Evolutionary conservation across 306 rosid genomes (phyloP).

Genomic region (Oxytropis ochrocephala): DNA sequence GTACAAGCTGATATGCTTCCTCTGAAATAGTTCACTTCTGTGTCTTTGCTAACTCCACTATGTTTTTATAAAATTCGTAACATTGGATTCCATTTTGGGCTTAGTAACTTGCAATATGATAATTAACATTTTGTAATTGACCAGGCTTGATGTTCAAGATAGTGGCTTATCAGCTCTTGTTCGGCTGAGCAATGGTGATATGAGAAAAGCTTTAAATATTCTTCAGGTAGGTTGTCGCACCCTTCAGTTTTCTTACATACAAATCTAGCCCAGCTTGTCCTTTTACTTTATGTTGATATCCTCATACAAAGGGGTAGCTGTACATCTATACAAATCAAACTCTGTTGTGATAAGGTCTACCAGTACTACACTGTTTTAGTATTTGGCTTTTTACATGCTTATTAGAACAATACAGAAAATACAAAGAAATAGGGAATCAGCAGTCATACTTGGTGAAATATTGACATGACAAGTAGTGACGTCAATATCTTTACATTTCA

Average conservation of each 20-base stretch:
- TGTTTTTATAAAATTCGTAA: background rate
- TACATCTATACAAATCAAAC: background rate
- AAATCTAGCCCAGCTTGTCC: background rate
- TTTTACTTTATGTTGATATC: conserved; percentile 1
- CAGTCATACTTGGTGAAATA: too few species aligned
- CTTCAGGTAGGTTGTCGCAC: conserved; percentile 54
- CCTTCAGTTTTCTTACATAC: background rate
- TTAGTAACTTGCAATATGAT: conserved; percentile 16
- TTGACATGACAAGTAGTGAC: too few species aligned
- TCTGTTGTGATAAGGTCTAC: background rate
- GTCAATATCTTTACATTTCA: background rate
- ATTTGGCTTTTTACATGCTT: background rate
- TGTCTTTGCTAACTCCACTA: background rate
- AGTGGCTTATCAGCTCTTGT: conserved; percentile 73
- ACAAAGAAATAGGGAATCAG: background rate
- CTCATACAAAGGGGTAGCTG: background rate
- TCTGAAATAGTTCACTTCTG: background rate
- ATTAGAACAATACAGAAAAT: too few species aligned
- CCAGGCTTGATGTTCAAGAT: conserved; percentile 76
- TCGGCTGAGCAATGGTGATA: conserved; percentile 88
- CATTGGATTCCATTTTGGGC: background rate
- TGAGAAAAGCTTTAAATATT: conserved; percentile 89
- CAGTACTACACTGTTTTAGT: background rate
- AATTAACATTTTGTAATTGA: conserved; percentile 14
- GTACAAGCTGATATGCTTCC: background rate